phyloP scores from a whole-genome alignment of 148 eudicot species.

The Dianthus caryophyllus region DNA sequence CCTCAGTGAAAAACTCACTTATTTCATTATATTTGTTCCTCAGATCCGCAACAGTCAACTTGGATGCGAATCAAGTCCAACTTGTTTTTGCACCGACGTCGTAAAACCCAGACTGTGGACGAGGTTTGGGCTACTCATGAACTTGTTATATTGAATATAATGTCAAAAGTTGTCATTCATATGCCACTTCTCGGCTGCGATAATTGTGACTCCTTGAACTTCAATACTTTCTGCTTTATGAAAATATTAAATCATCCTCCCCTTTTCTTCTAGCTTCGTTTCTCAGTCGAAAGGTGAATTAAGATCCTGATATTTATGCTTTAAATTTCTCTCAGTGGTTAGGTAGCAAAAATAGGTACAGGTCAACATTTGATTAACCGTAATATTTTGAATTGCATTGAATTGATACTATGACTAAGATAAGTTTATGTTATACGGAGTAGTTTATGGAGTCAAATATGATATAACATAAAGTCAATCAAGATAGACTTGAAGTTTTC shows the following conservation, averaged over 20 bases:
- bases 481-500: background rate
- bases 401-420: background rate
- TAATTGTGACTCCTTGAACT: background rate
- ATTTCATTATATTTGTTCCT: conserved; percentile 13
- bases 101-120: conserved; percentile 75
- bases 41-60: conserved; percentile 57
- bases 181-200: background rate
- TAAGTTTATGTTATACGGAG: too few species aligned
- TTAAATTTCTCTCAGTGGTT: background rate
- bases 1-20: conserved; percentile 5
- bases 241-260: too few species aligned
- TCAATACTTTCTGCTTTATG: background rate
- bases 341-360: background rate
- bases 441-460: conserved; percentile 4
- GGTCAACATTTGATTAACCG: background rate
- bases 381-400: background rate
- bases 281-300: background rate
- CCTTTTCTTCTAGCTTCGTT: background rate
- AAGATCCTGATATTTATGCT: background rate
- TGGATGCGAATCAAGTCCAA: conserved; percentile 81
- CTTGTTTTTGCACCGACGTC: conserved; percentile 79
- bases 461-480: background rate
- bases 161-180: background rate
- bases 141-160: conserved; percentile 6
- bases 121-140: conserved; percentile 47